Evolutionary conservation across 768 basidiomycete species (phyloP).

Genomic region (Suillus paluster): DNA sequence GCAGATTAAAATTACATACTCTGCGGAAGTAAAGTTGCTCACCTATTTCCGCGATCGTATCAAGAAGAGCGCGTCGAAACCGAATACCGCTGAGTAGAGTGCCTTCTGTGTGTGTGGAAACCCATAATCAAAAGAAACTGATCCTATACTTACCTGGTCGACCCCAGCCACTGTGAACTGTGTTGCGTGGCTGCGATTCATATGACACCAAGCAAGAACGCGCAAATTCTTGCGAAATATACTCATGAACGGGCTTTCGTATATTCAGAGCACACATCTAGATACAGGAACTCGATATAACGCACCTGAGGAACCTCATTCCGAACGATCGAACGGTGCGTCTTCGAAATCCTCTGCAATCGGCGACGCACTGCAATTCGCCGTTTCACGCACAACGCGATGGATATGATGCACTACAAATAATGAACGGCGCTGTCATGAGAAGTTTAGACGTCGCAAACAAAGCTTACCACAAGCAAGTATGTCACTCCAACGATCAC

Average conservation of each 20-base stretch:
- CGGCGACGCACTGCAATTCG: slow-evolving; percentile 66
- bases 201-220: slow-evolving; percentile 73
- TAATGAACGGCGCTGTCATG: background rate
- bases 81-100: slow-evolving; percentile 62
- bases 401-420: slow-evolving; percentile 58
- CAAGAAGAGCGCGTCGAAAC: slow-evolving; percentile 71
- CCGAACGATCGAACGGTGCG: slow-evolving; percentile 52
- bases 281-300: background rate
- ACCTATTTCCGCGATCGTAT: slow-evolving; percentile 76
- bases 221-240: slow-evolving; percentile 76
- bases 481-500: slow-evolving; percentile 75
- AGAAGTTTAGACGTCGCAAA: background rate
- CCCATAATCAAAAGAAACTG: background rate
- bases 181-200: slow-evolving; percentile 70
- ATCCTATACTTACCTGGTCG: slow-evolving; percentile 53
- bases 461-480: slow-evolving; percentile 58
- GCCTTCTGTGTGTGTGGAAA: slow-evolving; percentile 42
- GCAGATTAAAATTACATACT: background rate
- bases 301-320: slow-evolving; percentile 65
- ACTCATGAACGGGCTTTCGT: slow-evolving; percentile 62
- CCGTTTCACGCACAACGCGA: slow-evolving; percentile 69
- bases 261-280: slow-evolving; percentile 5
- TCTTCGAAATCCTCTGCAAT: slow-evolving; percentile 70
- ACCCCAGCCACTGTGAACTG: slow-evolving; percentile 77
- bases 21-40: slow-evolving; percentile 26